phyloP scores from a whole-genome alignment of 176 grass and related monocot genomes.

The Themeda triandra region DNA sequence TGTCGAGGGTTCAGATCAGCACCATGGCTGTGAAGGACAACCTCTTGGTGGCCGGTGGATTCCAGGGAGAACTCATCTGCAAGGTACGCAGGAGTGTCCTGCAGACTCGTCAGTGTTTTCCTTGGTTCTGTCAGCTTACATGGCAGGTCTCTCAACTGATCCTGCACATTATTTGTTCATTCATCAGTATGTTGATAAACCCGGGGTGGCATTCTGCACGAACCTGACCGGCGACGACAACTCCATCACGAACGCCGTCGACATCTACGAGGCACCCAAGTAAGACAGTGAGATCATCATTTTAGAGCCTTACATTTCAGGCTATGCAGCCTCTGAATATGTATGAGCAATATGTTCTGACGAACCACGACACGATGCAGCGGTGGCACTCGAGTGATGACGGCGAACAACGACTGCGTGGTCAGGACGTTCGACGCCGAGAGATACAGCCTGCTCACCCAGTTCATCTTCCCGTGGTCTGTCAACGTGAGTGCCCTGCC shows the following conservation, averaged over 20 bases:
- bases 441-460: conserved; percentile 34
- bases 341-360: not conserved
- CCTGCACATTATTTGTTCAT: not conserved
- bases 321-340: not conserved
- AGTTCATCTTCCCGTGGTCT: conserved; percentile 58
- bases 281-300: conserved; percentile 2
- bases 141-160: no score
- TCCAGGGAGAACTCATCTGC: conserved; percentile 82
- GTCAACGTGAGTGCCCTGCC: conserved; percentile 67
- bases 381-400: conserved; percentile 41
- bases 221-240: conserved; percentile 54
- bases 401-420: conserved; percentile 61
- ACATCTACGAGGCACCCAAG: conserved; percentile 44
- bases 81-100: conserved; percentile 43
- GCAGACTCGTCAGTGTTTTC: not conserved
- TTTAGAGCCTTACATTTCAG: no score
- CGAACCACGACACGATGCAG: conserved; percentile 13
- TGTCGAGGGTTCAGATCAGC: conserved; percentile 84
- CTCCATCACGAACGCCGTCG: conserved; percentile 79
- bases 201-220: conserved; percentile 55
- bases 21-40: conserved; percentile 66
- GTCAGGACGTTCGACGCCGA: conserved; percentile 65
- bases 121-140: not conserved
- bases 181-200: conserved; percentile 56
- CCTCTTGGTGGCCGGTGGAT: conserved; percentile 75